Base-by-base conservation (phyloP, 2,329 filamentous ascomycete genomes). In the Xylariales sp. region DNA sequence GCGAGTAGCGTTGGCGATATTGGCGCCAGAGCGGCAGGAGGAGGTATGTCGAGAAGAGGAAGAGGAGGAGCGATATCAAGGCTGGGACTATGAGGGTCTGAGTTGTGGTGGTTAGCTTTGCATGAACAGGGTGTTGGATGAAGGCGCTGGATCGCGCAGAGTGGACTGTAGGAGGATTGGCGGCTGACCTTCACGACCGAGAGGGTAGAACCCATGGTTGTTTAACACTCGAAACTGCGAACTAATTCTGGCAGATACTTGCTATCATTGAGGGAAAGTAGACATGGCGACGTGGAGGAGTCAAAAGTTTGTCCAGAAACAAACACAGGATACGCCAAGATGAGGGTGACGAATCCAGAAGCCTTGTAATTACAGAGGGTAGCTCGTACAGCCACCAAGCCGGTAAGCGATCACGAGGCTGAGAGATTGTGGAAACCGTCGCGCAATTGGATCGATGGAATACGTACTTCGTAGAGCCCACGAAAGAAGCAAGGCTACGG, bases 21-120 rank as follows among this genome's bases (percentile, higher is more conserved):
- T 74, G 76, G 35, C 78, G 81, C 76, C 84, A 86, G 45, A 84
- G 57, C 2, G 86, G 86, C 19, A 86, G 57, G 46, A 87, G 54
- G 52, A 82, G 64, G 59, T 80, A 86, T 42, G 78, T 82, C 43
- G 82, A 64, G 44, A 80, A 43, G 52, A 88, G 62, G 62, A 86
- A 90, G 50, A 88, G 66, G 46, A 76, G 62, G 35, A 88, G 71
- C 33, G 85, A 85, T 56, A 88, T 81, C 56, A 82, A 54, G 40
- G 84, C 84, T 24, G 86, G 85, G 48, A 87, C 66, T 52, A 88
- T 61, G 47, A 89, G 65, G 4, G 82, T 85, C 85, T 89, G 54
- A 5, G 31, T 15, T n/a, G 20, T 12, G 14, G 10, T 20, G 3
- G 15, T 35, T 24, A 44, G 36, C 6, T 28, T 39, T 14, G 20